These are phyloP conservation scores for Inosperma sp. DNA, from an alignment of 768 basidiomycete species.

Conservation along the genomic window DNA sequence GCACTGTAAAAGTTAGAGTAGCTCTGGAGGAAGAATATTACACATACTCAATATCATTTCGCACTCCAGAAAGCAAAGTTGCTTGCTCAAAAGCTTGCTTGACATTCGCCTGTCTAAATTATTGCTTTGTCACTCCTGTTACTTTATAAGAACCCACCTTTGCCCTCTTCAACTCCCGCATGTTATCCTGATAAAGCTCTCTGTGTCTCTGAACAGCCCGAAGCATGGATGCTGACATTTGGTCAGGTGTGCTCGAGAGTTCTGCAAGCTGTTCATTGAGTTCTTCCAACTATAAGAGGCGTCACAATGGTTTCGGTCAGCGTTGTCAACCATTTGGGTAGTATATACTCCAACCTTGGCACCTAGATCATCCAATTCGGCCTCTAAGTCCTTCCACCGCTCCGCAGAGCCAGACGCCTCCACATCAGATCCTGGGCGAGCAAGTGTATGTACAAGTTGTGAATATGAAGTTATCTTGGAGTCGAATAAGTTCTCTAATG, in stretches of 20 bases:
- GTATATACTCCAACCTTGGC: conserved; percentile 56
- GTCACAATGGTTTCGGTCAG: conserved; percentile 10
- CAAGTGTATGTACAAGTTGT: conserved; percentile 69
- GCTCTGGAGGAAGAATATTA: background rate
- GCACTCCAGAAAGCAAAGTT: conserved; percentile 82
- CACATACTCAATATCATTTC: conserved; percentile 92
- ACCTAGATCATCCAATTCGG: conserved; percentile 80
- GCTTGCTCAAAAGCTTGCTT: conserved; percentile 80
- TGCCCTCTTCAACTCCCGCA: conserved; percentile 78
- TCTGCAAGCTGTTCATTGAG: conserved; percentile 75
- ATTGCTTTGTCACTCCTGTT: conserved; percentile 21
- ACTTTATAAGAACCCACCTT: conserved; percentile 47
- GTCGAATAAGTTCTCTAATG: conserved; percentile 90
- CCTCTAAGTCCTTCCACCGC: conserved; percentile 79
- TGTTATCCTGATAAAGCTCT: conserved; percentile 86
- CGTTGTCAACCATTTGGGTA: background rate
- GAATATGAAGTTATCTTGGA: conserved; percentile 88
- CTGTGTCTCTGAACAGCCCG: conserved; percentile 87
- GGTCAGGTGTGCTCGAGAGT: conserved; percentile 62
- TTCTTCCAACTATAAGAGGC: conserved; percentile 63
- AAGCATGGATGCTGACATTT: conserved; percentile 78
- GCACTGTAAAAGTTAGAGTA: conserved; percentile 45
- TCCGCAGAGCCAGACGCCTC: conserved; percentile 67
- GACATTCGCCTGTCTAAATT: conserved; percentile 53
- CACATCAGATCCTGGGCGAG: conserved; percentile 51